These are phyloP conservation scores for Moricandia moricandioides DNA, from an alignment of 345 rosid species.

Conservation along the genomic window DNA sequence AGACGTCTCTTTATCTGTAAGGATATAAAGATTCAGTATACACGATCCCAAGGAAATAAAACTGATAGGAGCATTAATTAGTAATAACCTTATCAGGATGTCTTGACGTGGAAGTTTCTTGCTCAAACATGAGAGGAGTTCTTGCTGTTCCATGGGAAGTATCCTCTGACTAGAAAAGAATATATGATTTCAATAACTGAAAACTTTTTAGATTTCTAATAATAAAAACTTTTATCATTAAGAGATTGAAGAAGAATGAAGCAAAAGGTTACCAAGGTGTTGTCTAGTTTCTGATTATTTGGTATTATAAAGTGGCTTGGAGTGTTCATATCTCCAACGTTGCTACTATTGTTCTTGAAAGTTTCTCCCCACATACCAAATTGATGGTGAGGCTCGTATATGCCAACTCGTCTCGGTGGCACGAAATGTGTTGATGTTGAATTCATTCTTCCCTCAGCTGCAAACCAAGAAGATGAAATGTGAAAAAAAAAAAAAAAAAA, in stretches of 20 bases:
- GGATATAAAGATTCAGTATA: not conserved
- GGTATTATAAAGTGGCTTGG: slow-evolving; percentile 50
- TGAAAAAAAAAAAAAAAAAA: too few species aligned
- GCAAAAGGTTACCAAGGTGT: slow-evolving; percentile 49
- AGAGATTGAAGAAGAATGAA: not conserved
- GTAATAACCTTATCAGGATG: slow-evolving; percentile 61
- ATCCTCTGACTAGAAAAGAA: slow-evolving; percentile 70
- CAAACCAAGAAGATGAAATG: not conserved
- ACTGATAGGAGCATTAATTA: not conserved
- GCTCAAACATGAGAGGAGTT: slow-evolving; percentile 62
- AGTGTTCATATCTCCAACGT: slow-evolving; percentile 42
- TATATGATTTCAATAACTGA: too few species aligned
- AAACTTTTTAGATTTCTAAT: too few species aligned
- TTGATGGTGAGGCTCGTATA: slow-evolving; percentile 74
- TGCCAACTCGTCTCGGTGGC: slow-evolving; percentile 62
- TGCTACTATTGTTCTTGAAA: slow-evolving; percentile 43
- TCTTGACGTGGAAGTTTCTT: slow-evolving; percentile 63
- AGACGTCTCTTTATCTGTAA: slow-evolving; percentile 84
- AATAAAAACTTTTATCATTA: not conserved
- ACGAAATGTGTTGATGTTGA: slow-evolving; percentile 76
- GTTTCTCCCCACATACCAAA: slow-evolving; percentile 84
- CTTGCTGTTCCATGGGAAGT: slow-evolving; percentile 53
- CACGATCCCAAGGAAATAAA: not conserved
- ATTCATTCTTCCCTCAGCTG: slow-evolving; percentile 53
- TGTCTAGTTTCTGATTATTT: slow-evolving; percentile 57